phyloP scores from a whole-genome alignment of 2,329 filamentous ascomycete species.

The Paracorniculantispora psalliotae region DNA sequence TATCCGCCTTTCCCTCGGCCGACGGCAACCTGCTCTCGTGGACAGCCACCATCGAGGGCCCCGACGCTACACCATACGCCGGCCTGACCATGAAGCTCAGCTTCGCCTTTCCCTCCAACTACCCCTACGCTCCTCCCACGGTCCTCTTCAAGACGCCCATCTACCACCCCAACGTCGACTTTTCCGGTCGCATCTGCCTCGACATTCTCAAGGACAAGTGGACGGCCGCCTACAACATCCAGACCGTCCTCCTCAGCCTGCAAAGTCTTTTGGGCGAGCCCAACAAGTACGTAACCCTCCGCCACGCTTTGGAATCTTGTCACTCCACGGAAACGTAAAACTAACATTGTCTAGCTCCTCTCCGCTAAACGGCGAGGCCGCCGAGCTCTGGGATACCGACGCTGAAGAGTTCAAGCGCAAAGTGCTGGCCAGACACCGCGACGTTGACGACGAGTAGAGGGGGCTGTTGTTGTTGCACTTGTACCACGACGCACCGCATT shows the following conservation, averaged over 20 bases:
- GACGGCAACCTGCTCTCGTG: slow-evolving; percentile 88
- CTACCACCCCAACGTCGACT: slow-evolving; percentile 98
- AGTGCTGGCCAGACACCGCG: slow-evolving; percentile 57
- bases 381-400: slow-evolving; percentile 91
- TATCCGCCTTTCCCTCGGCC: slow-evolving; percentile 88
- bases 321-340: background rate
- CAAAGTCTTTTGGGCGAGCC: slow-evolving; percentile 95
- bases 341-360: slow-evolving; percentile 61
- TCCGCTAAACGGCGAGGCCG: slow-evolving; percentile 91
- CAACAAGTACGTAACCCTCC: slow-evolving; percentile 73
- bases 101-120: slow-evolving; percentile 86
- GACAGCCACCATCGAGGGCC: slow-evolving; percentile 91
- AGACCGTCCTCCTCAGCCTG: slow-evolving; percentile 85
- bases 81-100: slow-evolving; percentile 86
- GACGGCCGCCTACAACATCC: slow-evolving; percentile 96
- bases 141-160: slow-evolving; percentile 98
- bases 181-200: slow-evolving; percentile 91
- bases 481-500: slow-evolving; percentile 1
- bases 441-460: slow-evolving; percentile 58
- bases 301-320: background rate
- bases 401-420: slow-evolving; percentile 80
- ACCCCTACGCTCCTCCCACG: slow-evolving; percentile 84
- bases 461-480: slow-evolving; percentile 11
- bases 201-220: slow-evolving; percentile 99
- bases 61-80: slow-evolving; percentile 85